Base-by-base conservation (phyloP, 2,329 filamentous ascomycete genomes). In the Geosmithia putterillii region DNA sequence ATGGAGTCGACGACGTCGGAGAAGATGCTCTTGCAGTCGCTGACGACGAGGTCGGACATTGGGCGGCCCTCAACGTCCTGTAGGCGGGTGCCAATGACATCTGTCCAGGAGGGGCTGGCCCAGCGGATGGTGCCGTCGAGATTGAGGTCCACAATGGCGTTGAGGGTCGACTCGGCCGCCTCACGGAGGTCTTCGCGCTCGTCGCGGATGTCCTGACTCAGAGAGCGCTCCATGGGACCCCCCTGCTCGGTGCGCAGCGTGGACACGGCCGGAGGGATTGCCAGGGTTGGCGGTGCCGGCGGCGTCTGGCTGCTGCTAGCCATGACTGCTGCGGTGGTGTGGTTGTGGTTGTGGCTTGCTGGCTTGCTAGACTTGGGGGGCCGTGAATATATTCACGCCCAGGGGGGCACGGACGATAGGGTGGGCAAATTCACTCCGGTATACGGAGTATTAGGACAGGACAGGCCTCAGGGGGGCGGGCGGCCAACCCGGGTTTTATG, bases 91-190 rank as follows among this genome's bases (percentile, higher is more conserved):
- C 92, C 92, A 47, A 96, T 83, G 41, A 98, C 83, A 54, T 96
- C 88, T 47, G 79, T 77, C 92, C 92, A 98, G 15, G 90, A 95
- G 12, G 89, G 86, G 60, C 90, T 96, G 54, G 94, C 89, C 86
- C 92, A 98, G 64, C 88, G 84, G 55, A 98, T 83, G 47, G 79
- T 83, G 50, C 87, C 87, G 57, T 95, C 85, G 44, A 96, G 74
- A 56, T 88, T 87, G 50, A 98, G 73, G 65, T 98, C 90, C 58
- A 98, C 75, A 59, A 98, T 95, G 50, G 94, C 86, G 63, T 96
- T 98, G 59, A 95, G 73, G 19, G 89, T 95, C 67, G 95, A 87
- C 65, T 96, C 90, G 42, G 90, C 92, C 36, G 90, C 92, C 67
- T 95, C 86, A 57, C 89, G 88, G 52, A 98, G 74, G 59, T 96